A percentile compares a stretch with the other conserved stretches of the same genome.
Evolutionary conservation across 2,329 filamentous ascomycete genomes (phyloP).

Genomic region (Botrytis squamosa): DNA sequence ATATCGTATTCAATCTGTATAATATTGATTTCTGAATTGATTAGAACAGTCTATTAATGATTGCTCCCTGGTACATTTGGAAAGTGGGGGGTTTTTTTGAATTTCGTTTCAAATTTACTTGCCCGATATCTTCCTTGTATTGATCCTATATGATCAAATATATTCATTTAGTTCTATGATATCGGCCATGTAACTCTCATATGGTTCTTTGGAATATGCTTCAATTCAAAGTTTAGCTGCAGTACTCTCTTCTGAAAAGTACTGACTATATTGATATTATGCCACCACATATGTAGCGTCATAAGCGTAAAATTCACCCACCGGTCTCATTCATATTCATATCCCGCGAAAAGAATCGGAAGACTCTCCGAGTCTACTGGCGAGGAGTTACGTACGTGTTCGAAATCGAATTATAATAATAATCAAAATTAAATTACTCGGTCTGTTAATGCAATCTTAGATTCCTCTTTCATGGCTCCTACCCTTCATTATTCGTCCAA

Average conservation of each 20-base stretch:
- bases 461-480: not conserved
- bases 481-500: not conserved
- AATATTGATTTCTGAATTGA: not conserved
- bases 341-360: not conserved
- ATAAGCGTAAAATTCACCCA: not conserved
- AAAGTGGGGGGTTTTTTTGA: not conserved
- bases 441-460: not conserved
- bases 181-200: not conserved
- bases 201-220: not conserved
- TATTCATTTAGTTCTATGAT: not conserved
- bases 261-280: not conserved
- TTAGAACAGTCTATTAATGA: not conserved
- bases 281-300: not conserved
- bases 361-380: not conserved
- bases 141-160: not conserved
- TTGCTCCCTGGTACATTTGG: not conserved
- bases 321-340: not conserved
- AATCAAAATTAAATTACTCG: not conserved
- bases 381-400: not conserved
- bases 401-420: not conserved
- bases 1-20: not conserved
- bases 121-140: not conserved
- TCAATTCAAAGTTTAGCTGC: not conserved
- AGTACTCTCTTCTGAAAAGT: not conserved
- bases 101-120: not conserved